Evolutionary conservation across 345 rosid genomes (phyloP), one percentile per base, ranked within the genome.

Genomic region (Populus davidiana): DNA sequence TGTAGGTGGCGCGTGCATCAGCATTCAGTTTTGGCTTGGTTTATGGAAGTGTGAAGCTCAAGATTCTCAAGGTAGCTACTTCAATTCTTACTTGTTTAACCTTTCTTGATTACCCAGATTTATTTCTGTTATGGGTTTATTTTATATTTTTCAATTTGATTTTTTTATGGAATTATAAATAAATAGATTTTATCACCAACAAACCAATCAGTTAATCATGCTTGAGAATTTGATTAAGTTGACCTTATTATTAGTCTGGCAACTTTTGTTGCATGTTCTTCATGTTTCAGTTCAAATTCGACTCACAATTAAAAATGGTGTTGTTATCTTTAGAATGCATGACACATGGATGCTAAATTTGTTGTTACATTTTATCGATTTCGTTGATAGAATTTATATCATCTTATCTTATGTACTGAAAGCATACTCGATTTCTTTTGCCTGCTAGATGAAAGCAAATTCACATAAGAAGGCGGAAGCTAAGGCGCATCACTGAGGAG

Each of bases 1-100:
- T 56, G 13, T 77, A 90, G 97, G 93, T 89, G 59, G 94, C 91
- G 79, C 89, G 92, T 70, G 97, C 82, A 70, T 89, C 94, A 23
- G 92, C 94, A 69, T 90, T 92, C 65, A 84, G 89, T 11, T 69
- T 89, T 25, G 91, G 94, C 75, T 72, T 87, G 68, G 86, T 88
- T 65, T 90, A 88, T 71, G 97, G 97, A 50, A 90, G 76, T 81
- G 64, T 85, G 71, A 92, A 90, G 94, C 90, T 89, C 82, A 92
- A 90, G 86, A 77, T 74, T 80, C 88, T 90, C 74, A 88, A 87
- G 94, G 97, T 89, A 79, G 14, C 12, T 63, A n/a, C 9, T 69
- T 54, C 56, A 3, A 41, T 39, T 27, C 41, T 44, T 75, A 2
- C 17, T 38, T 29, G 5, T 70, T 50, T 73, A 1, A 12, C 10